Percentiles rank a stretch among this genome's conserved stretches.
These are phyloP conservation scores for Penicillium corylophilum DNA, from an alignment of 2,329 filamentous ascomycete genomes.

Conservation along the genomic window DNA sequence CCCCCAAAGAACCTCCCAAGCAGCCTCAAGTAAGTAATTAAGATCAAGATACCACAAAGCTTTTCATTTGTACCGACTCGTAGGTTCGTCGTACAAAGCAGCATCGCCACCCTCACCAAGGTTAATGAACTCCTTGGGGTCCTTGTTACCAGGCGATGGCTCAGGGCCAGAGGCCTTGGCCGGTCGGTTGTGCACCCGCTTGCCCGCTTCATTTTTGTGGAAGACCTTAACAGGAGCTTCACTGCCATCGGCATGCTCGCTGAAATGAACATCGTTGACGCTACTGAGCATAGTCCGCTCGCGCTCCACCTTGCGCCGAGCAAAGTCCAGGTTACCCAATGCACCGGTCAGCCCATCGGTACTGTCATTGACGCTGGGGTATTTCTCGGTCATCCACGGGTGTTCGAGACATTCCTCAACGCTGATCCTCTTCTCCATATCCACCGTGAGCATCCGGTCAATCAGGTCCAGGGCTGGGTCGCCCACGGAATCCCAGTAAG, in stretches of 20 bases:
- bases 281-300: slow-evolving; percentile 83
- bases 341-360: slow-evolving; percentile 91
- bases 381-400: slow-evolving; percentile 74
- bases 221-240: slow-evolving; percentile 70
- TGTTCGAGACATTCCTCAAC: slow-evolving; percentile 89
- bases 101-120: slow-evolving; percentile 86
- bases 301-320: slow-evolving; percentile 72
- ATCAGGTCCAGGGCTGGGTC: slow-evolving; percentile 90
- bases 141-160: slow-evolving; percentile 63
- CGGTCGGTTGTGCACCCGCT: slow-evolving; percentile 46
- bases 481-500: slow-evolving; percentile 89
- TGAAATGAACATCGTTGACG: slow-evolving; percentile 71
- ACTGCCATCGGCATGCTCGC: slow-evolving; percentile 56
- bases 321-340: slow-evolving; percentile 77
- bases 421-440: slow-evolving; percentile 78
- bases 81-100: slow-evolving; percentile 64
- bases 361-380: slow-evolving; percentile 70
- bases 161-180: slow-evolving; percentile 49
- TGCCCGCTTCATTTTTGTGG: slow-evolving; percentile 63
- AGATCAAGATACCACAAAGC: neutral
- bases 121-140: slow-evolving; percentile 74
- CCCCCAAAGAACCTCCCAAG: neutral
- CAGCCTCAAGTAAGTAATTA: neutral
- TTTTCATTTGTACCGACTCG: slow-evolving; percentile 37
- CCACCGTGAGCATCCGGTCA: slow-evolving; percentile 88